A percentile compares a stretch with the other conserved stretches of the same genome.
These are phyloP conservation scores for Eleusine coracana DNA, from an alignment of 176 grass and related monocot species.

Conservation along the genomic window DNA sequence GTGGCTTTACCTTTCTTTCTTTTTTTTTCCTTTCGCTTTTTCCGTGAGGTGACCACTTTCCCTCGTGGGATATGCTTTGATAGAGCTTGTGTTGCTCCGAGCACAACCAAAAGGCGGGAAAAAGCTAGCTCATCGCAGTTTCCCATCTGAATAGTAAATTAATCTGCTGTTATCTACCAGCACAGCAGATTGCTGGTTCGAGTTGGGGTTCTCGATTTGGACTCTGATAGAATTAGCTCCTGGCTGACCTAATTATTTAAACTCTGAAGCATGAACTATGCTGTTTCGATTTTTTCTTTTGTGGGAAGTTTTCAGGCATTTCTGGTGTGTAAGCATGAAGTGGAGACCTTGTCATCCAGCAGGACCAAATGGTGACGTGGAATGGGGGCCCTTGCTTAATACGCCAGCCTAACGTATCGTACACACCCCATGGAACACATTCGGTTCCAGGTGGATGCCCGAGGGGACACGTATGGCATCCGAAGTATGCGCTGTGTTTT, in stretches of 20 bases:
- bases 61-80: conserved; percentile 21
- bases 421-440: too few relatives aligned
- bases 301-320: neutral
- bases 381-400: too few relatives aligned
- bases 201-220: neutral
- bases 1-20: neutral
- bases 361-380: too few relatives aligned
- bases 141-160: neutral
- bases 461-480: too few relatives aligned
- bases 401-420: too few relatives aligned
- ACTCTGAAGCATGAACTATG: neutral
- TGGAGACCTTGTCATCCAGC: too few relatives aligned
- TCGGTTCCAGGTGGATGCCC: too few relatives aligned
- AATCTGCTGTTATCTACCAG: neutral
- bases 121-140: neutral
- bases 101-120: neutral
- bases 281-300: neutral
- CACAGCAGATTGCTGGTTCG: neutral
- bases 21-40: neutral
- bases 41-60: conserved; percentile 7
- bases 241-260: neutral
- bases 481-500: too few relatives aligned
- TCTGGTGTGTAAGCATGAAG: neutral
- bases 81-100: conserved; percentile 1
- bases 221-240: neutral